These are phyloP conservation scores for Vachellia collinsii DNA, from an alignment of 306 rosid genomes.

Conservation along the genomic window DNA sequence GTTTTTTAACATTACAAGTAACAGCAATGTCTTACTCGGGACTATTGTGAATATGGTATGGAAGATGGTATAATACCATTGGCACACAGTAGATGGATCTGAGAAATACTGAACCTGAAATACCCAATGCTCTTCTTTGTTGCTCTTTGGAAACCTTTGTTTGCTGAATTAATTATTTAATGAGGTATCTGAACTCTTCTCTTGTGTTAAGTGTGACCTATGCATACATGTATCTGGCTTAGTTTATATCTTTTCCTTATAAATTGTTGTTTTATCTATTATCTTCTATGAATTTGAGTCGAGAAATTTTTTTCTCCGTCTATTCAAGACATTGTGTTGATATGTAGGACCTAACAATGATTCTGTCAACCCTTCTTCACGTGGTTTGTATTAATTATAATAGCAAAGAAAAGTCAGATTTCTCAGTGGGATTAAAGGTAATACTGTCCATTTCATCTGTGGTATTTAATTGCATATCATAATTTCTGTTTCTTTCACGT, in stretches of 20 bases:
- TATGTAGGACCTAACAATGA: conserved; percentile 78
- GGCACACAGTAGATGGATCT: not conserved
- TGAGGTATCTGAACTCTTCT: not conserved
- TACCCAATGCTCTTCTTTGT: not conserved
- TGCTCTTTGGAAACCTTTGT: not conserved
- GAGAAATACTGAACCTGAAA: not conserved
- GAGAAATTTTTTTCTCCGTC: not conserved
- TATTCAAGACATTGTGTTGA: not conserved
- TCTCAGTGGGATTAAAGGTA: conserved; percentile 88
- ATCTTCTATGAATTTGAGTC: conserved; percentile 25
- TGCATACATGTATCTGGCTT: not conserved
- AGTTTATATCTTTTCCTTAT: conserved; percentile 1
- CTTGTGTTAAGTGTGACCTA: not conserved
- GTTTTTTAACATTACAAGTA: not conserved
- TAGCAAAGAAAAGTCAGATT: conserved; percentile 76
- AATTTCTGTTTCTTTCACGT: conserved; percentile 10
- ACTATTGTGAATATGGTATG: not conserved
- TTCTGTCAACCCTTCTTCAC: conserved; percentile 77
- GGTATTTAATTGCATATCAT: conserved; percentile 23
- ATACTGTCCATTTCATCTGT: conserved; percentile 27
- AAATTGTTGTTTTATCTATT: conserved; percentile 26
- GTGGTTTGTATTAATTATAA: conserved; percentile 76
- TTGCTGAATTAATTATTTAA: not conserved
- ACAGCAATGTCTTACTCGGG: not conserved
- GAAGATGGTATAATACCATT: not conserved